A percentile compares a stretch with the other conserved stretches of the same genome.
phyloP scores from a whole-genome alignment of 352 stramenopile species.

The Thalassiosira hispida region DNA sequence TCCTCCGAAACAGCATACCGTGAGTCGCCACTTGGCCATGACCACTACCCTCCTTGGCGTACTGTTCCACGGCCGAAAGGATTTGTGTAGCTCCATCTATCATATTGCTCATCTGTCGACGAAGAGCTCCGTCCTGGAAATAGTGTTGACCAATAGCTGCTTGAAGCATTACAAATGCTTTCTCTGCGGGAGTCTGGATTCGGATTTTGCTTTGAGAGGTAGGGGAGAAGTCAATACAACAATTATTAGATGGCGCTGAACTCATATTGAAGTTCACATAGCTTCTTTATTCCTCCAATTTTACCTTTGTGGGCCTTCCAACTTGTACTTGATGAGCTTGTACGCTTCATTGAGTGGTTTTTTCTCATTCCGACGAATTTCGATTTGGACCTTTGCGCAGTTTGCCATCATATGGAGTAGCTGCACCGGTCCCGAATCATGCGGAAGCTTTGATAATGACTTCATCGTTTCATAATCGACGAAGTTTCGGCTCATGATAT shows the following conservation, averaged over 20 bases:
- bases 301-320: conserved; percentile 51
- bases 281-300: too few species aligned
- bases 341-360: conserved; percentile 80
- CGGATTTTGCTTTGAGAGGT: conserved; percentile 66
- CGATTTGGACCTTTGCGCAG: conserved; percentile 66
- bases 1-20: conserved; percentile 70
- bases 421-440: conserved; percentile 64
- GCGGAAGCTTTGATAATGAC: conserved; percentile 69
- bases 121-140: conserved; percentile 70
- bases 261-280: too few species aligned
- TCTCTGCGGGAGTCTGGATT: conserved; percentile 74
- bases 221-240: conserved; percentile 14
- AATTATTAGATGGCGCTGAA: too few species aligned
- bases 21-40: conserved; percentile 71
- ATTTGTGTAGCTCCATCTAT: conserved; percentile 70
- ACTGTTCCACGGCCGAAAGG: conserved; percentile 77
- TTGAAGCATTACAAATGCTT: conserved; percentile 85
- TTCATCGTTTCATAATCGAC: conserved; percentile 84
- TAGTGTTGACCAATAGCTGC: conserved; percentile 67
- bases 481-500: conserved; percentile 86
- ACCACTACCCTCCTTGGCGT: conserved; percentile 67
- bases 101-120: conserved; percentile 75
- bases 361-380: conserved; percentile 78
- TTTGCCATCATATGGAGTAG: conserved; percentile 73
- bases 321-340: conserved; percentile 78